Conservation (phyloP, 306 rosid species). For the Acacia acuminata region DNA sequence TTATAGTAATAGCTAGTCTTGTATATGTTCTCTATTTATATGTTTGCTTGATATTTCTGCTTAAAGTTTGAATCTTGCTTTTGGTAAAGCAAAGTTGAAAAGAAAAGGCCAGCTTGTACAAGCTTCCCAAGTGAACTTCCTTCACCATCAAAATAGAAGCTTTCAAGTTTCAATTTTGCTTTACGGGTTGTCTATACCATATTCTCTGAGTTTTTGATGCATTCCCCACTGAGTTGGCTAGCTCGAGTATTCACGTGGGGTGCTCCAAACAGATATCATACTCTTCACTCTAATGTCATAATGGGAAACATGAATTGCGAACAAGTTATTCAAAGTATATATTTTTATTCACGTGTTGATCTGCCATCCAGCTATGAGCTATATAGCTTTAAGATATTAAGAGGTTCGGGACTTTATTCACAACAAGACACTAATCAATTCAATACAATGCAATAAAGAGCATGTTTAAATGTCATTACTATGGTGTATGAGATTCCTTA, state of each 20-base stretch:
- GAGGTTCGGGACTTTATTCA: constrained; percentile 2
- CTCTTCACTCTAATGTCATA: not conserved
- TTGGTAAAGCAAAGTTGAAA: not conserved
- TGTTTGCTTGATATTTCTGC: not conserved
- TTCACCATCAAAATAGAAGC: not conserved
- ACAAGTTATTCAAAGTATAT: not conserved
- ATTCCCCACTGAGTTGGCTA: not conserved
- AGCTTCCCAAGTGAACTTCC: not conserved
- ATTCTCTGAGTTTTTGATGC: not conserved
- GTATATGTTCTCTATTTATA: too few relatives aligned
- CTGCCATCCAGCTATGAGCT: constrained; percentile 7
- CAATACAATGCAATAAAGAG: not conserved
- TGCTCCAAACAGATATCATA: not conserved
- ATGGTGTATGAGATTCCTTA: not conserved
- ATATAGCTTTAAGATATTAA: not conserved
- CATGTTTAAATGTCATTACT: not conserved
- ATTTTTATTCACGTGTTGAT: not conserved
- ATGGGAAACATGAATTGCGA: not conserved
- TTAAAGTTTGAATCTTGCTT: not conserved
- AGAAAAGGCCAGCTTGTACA: not conserved
- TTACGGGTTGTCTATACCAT: constrained; percentile 19
- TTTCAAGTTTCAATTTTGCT: constrained; percentile 1
- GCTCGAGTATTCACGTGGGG: not conserved
- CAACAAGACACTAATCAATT: not conserved
- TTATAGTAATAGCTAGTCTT: too few relatives aligned